These are phyloP conservation scores for Suhomyces sp. DNA, from an alignment of 805 yeast genomes.

Conservation along the genomic window DNA sequence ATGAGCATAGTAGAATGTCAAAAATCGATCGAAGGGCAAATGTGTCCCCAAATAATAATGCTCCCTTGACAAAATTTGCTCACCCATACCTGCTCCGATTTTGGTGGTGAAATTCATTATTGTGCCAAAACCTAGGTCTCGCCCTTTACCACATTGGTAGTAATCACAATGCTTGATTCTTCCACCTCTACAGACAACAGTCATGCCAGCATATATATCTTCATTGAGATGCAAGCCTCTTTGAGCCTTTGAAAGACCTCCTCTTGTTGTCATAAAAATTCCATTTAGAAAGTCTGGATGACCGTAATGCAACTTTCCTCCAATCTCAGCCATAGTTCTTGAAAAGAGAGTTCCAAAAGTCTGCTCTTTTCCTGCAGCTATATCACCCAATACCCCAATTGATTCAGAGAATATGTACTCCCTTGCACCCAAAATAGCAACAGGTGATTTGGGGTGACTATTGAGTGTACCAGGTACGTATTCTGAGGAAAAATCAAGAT, in stretches of 20 bases:
- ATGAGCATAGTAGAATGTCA: constrained; percentile 94
- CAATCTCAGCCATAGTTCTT: constrained; percentile 87
- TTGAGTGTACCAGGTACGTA: constrained; percentile 53
- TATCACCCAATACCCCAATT: constrained; percentile 89
- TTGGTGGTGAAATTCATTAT: constrained; percentile 91
- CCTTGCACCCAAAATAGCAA: constrained; percentile 93
- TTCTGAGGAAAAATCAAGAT: constrained; percentile 47
- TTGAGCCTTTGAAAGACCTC: constrained; percentile 94
- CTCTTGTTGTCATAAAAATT: constrained; percentile 90
- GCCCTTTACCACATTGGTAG: constrained; percentile 95
- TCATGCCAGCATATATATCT: constrained; percentile 96
- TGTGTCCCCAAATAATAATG: constrained; percentile 89
- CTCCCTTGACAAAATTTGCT: constrained; percentile 88
- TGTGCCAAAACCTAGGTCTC: constrained; percentile 92
- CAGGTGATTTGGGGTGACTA: constrained; percentile 47
- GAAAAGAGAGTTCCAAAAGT: constrained; percentile 96
- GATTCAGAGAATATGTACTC: constrained; percentile 93
- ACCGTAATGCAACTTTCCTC: constrained; percentile 93
- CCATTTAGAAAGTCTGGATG: constrained; percentile 95
- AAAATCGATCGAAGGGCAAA: constrained; percentile 82
- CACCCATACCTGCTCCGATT: constrained; percentile 99
- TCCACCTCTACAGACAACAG: constrained; percentile 85
- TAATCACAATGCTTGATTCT: constrained; percentile 93
- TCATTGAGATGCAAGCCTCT: constrained; percentile 90
- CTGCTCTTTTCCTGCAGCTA: constrained; percentile 97